Percentiles rank a stretch among this genome's conserved stretches.
These are phyloP conservation scores for Coniochaeta ligniaria DNA, from an alignment of 2,329 filamentous ascomycete species.

Conservation along the genomic window DNA sequence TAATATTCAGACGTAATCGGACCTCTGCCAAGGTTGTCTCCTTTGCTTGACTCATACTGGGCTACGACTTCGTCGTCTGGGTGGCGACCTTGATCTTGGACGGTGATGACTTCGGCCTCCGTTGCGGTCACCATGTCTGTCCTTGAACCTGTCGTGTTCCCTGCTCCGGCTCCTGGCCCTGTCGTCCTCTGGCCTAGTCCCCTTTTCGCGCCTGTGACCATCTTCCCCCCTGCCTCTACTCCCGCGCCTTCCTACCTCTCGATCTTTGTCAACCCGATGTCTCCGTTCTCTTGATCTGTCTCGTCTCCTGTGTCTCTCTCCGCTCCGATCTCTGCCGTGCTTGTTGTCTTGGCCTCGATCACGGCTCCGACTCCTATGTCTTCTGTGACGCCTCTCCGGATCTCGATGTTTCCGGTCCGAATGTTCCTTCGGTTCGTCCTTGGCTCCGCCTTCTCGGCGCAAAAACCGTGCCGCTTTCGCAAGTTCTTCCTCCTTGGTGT, in stretches of 20 bases:
- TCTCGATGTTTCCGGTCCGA: slow-evolving; percentile 15
- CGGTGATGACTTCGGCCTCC: slow-evolving; percentile 3
- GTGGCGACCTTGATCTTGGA: slow-evolving; percentile 10
- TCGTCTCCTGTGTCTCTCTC: slow-evolving; percentile 16
- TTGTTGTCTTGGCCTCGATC: slow-evolving; percentile 8
- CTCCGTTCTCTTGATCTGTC: slow-evolving; percentile 17
- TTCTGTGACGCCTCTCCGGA: slow-evolving; percentile 23
- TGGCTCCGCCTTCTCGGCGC: slow-evolving; percentile 3
- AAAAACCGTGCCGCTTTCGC: slow-evolving; percentile 5
- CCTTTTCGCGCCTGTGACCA: slow-evolving; percentile 18
- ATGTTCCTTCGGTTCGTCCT: slow-evolving; percentile 12
- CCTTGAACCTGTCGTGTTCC: slow-evolving; percentile 13
- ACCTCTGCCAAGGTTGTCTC: too few relatives aligned
- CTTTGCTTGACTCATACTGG: slow-evolving; percentile 10
- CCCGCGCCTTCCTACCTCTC: slow-evolving; percentile 25
- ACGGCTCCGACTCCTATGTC: slow-evolving; percentile 19
- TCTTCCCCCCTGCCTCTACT: slow-evolving; percentile 25
- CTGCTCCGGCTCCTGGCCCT: slow-evolving; percentile 23
- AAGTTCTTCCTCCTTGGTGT: slow-evolving; percentile 19
- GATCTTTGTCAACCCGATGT: slow-evolving; percentile 21
- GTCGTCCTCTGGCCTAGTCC: slow-evolving; percentile 19
- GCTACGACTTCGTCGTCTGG: slow-evolving; percentile 16
- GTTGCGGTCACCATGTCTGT: slow-evolving; percentile 6
- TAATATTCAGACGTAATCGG: too few relatives aligned
- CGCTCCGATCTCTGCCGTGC: slow-evolving; percentile 12